phyloP scores from a whole-genome alignment of 345 rosid species.

The Murraya koenigii region DNA sequence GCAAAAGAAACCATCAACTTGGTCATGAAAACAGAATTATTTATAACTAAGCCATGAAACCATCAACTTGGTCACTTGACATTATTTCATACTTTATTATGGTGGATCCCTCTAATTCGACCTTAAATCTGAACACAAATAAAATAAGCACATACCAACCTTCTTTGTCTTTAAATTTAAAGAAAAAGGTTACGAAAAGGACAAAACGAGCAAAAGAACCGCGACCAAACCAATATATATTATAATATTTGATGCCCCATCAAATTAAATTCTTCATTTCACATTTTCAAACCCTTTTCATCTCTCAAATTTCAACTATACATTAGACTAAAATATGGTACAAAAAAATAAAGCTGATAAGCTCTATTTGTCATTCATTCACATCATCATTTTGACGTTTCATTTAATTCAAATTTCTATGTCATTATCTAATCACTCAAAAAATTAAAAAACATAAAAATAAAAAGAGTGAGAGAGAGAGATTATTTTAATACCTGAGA shows the following conservation, averaged over 20 bases:
- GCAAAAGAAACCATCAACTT: too few species aligned
- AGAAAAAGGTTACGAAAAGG: neutral
- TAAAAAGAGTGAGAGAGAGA: neutral
- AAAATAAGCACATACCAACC: neutral
- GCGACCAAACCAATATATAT: neutral
- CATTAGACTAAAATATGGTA: too few species aligned
- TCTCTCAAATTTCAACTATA: neutral
- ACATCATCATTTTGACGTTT: too few species aligned
- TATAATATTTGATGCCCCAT: neutral
- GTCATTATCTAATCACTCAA: too few species aligned
- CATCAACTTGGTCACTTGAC: too few species aligned
- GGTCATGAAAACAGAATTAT: too few species aligned
- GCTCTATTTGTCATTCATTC: too few species aligned
- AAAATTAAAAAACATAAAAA: too few species aligned
- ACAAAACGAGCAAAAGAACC: slow-evolving; percentile 11
- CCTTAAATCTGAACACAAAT: slow-evolving; percentile 2
- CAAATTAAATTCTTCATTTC: neutral
- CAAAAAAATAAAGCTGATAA: too few species aligned
- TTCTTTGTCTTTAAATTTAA: neutral
- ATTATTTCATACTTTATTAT: neutral
- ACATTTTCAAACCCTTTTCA: neutral
- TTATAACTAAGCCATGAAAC: too few species aligned
- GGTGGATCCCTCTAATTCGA: slow-evolving; percentile 17
- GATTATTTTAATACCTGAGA: slow-evolving; percentile 54
- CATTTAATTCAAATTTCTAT: too few species aligned